Base-by-base conservation (phyloP, 495 filamentous ascomycete species). In the Penicillium coffeae region DNA sequence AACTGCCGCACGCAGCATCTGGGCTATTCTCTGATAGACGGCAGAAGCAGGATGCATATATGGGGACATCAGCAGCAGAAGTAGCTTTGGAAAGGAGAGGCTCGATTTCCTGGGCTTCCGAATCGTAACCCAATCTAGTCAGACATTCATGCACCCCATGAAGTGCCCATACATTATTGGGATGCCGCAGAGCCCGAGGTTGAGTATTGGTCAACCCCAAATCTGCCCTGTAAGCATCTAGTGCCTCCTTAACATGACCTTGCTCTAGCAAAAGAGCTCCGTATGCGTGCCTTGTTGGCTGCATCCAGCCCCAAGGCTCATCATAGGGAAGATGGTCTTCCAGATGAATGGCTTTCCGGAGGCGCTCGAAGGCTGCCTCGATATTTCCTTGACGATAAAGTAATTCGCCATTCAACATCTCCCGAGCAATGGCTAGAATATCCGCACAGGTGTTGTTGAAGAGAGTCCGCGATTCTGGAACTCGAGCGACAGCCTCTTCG, bases 291-390 rank as follows among this genome's bases (percentile, higher is more conserved):
- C 82, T 66, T 1, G 81, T 74, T 0, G 84, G 82, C 51, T 83
- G 77, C 82, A 86, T 85, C 82, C 81, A 85, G 2, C 79, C 79
- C 82, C 83, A 86, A 0, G 84, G 84, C 61, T 88, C 84, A 48
- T 82, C 78, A 46, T 84, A 88, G 0, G 75, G 77, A 7, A 88
- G 66, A 1, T 58, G 48, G 45, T 84, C 78, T 46, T 84, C 80
- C 12, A 75, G 67, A 3, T 63, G 48, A 16, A 84, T 79, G 0
- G 84, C 73, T 9, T 54, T 46, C 0, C 72, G 69, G 12, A 89
- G 69, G 47, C 78, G 68, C 2, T 54, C 42, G 52, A 85, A 86
- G 0, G 82, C 84, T 6, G 50, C 8, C 0, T 80, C 73, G 33
- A 74, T 68, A 21, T 82, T 78, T 0, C 74, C 78, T 2, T 65